phyloP scores from a whole-genome alignment of 108 stramenopile genomes.

The Bacterosira constricta region DNA sequence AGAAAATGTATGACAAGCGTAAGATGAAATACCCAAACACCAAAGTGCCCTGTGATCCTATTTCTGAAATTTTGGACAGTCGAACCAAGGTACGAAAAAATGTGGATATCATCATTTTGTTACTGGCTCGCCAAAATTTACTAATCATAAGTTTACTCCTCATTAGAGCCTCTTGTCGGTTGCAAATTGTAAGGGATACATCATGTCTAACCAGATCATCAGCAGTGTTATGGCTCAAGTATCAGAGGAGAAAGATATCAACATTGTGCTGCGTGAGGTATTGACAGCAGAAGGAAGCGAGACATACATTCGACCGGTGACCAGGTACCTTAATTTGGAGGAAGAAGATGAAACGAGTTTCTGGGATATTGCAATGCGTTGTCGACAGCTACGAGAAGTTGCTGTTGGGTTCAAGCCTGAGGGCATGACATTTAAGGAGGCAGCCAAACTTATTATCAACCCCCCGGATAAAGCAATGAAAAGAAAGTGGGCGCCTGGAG shows the following conservation, averaged over 20 bases:
- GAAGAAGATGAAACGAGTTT: conserved; percentile 24
- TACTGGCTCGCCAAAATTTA: too few species aligned
- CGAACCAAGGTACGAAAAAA: too few species aligned
- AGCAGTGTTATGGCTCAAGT: conserved; percentile 43
- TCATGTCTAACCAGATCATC: conserved; percentile 54
- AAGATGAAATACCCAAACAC: background rate
- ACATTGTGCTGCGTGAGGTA: conserved; percentile 40
- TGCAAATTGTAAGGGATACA: conserved; percentile 46
- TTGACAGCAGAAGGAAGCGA: conserved; percentile 51
- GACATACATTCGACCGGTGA: conserved; percentile 24
- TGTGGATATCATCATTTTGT: too few species aligned
- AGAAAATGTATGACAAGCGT: conserved; percentile 10
- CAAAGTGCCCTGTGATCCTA: conserved; percentile 25
- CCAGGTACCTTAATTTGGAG: conserved; percentile 23
- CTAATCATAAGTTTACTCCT: too few species aligned
- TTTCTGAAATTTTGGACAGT: conserved; percentile 55
- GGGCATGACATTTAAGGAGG: conserved; percentile 22
- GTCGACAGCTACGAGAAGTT: conserved; percentile 36
- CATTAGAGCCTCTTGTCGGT: conserved; percentile 42
- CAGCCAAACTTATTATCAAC: conserved; percentile 35
- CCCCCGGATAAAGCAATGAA: conserved; percentile 36
- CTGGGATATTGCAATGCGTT: conserved; percentile 43
- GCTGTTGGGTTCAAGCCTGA: conserved; percentile 45
- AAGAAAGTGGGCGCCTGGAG: conserved; percentile 24
- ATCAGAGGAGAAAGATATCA: conserved; percentile 53